Evolutionary conservation across 169 alveolate genomes (phyloP).

Genomic region (Plasmodium adleri): DNA sequence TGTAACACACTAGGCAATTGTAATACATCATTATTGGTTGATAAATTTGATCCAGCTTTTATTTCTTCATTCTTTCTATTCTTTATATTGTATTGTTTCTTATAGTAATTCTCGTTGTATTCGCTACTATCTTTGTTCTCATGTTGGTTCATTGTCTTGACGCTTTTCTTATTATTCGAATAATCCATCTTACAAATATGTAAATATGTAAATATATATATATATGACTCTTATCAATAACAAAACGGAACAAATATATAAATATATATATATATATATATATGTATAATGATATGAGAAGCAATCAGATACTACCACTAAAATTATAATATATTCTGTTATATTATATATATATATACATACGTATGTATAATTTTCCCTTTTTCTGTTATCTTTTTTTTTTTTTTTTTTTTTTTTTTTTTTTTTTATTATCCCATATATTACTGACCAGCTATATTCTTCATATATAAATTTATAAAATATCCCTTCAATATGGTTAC

Average conservation of each 20-base stretch:
- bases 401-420: too few species aligned
- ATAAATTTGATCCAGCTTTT: slow-evolving; percentile 49
- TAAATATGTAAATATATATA: neutral
- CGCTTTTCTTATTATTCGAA: slow-evolving; percentile 21
- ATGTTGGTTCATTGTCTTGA: slow-evolving; percentile 20
- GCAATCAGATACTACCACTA: too few species aligned
- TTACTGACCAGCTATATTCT: too few species aligned
- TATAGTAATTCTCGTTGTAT: slow-evolving; percentile 22
- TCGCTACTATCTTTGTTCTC: slow-evolving; percentile 17
- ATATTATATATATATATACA: slow-evolving; percentile 5
- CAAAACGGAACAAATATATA: neutral
- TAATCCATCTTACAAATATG: slow-evolving; percentile 38
- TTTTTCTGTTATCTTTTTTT: too few species aligned
- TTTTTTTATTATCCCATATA: too few species aligned
- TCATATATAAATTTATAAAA: too few species aligned
- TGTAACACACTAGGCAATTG: slow-evolving; percentile 63
- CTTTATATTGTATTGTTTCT: slow-evolving; percentile 10
- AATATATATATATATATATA: neutral
- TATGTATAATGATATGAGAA: too few species aligned
- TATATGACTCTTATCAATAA: neutral
- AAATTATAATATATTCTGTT: too few species aligned
- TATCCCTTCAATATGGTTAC: too few species aligned
- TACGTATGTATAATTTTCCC: too few species aligned
- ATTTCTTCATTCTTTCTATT: slow-evolving; percentile 56
- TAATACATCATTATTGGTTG: slow-evolving; percentile 46